Evolutionary conservation across 129 eudicot species (phyloP).

Genomic region (Rutidosis leptorrhynchoides): DNA sequence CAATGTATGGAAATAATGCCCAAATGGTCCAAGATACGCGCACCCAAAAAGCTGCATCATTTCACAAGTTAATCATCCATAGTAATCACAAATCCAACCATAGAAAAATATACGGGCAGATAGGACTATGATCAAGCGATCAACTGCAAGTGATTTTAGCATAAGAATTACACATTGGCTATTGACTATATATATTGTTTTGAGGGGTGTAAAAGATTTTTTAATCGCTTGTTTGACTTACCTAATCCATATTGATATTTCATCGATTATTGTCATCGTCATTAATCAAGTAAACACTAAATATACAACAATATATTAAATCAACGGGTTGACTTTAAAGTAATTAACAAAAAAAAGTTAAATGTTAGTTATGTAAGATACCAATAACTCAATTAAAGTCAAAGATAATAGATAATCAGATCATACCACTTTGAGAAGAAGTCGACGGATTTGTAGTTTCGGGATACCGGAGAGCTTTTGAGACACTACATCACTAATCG

Average conservation of each 20-base stretch:
- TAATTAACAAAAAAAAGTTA: constrained; percentile 8
- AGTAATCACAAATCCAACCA: background rate
- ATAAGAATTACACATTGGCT: background rate
- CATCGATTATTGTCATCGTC: background rate
- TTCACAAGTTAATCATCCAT: constrained; percentile 17
- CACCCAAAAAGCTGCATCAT: constrained; percentile 78
- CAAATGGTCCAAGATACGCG: constrained; percentile 93
- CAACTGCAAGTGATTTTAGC: background rate
- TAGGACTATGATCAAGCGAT: background rate
- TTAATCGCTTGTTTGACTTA: background rate
- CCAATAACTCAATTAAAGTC: constrained; percentile 4
- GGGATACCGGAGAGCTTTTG: constrained; percentile 93
- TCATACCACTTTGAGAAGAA: constrained; percentile 95
- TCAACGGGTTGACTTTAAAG: constrained; percentile 27
- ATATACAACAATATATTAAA: background rate
- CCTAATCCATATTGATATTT: constrained; percentile 8
- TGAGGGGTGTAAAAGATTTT: background rate
- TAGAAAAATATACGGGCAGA: background rate
- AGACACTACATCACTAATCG: constrained; percentile 79
- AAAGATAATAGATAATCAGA: background rate
- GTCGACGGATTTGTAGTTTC: constrained; percentile 79
- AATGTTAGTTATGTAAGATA: background rate
- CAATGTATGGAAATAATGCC: constrained; percentile 71
- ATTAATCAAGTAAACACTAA: background rate
- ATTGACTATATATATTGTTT: background rate